Base-by-base conservation (phyloP, 768 basidiomycete species). In the Asterophora parasitica region DNA sequence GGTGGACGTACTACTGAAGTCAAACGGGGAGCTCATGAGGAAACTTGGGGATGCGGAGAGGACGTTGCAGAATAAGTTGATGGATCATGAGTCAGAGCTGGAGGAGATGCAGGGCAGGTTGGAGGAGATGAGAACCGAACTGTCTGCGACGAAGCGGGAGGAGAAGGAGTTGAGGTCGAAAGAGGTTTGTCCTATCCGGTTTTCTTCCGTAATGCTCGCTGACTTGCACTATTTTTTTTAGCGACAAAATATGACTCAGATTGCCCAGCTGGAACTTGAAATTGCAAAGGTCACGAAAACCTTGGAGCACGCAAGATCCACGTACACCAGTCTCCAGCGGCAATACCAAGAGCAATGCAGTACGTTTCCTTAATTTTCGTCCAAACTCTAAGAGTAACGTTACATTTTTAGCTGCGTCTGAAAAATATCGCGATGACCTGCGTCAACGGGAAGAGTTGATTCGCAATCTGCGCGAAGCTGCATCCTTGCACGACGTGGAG, bases 131-230 rank as follows among this genome's bases (percentile, higher is more conserved):
- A 71, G 77, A 53, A 78, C 72, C 10, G 94, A 96, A 64, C 71
- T 96, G 7, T 82, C 73, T 11, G 76, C 85, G 5, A 84, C 87
- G 4, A 88, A 90, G 64, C 78, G 89, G 33, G 92, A 97, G 58
- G 93, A 97, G 66, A 96, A 97, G 68, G 94, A 97, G 58, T 65
- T 95, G 54, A 75, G 89, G 37, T 73, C 78, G 10, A 94, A 93
- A 65, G 94, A 96, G 73, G 90, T 90, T 49, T 56, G 67, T 56
- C 16, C 34, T 47, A 33, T 7, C 52, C 20, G 39, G 43, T 31
- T 47, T 51, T 37, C 12, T 48, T 44, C 42, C 11, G 36, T 13
- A n/a, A n/a, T 23, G 35, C 11, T 23, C 6, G 43, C 4, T 19
- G 13, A 48, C 37, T 30, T 16, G 49, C 46, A 51, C 4, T 47